Percentiles rank a stretch among this genome's conserved stretches.
phyloP scores from a whole-genome alignment of 768 basidiomycete genomes.

The Termitomyces sp. region DNA sequence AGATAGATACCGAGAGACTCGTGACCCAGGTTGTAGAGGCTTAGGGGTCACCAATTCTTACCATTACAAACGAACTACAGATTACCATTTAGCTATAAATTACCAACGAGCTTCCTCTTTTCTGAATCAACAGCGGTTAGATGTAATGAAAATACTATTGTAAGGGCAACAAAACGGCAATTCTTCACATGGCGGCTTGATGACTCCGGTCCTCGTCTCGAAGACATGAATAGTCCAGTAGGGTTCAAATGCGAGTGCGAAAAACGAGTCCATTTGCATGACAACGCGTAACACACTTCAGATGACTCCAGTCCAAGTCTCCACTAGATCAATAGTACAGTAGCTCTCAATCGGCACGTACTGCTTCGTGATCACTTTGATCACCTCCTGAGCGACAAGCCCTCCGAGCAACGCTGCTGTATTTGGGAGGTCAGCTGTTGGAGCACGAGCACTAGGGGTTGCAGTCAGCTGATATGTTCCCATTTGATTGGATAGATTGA shows the following conservation, averaged over 20 bases:
- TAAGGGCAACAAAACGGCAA: too few species aligned
- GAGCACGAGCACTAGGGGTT: conserved; percentile 62
- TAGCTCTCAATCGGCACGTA: conserved; percentile 88
- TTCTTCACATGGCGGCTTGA: not conserved
- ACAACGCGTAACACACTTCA: conserved; percentile 6
- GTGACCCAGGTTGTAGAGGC: too few species aligned
- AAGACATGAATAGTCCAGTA: not conserved
- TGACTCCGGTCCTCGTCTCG: not conserved
- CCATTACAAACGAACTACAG: too few species aligned
- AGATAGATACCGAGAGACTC: too few species aligned
- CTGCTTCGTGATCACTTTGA: conserved; percentile 95
- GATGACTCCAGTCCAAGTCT: conserved; percentile 66
- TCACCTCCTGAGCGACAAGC: conserved; percentile 90
- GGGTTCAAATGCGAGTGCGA: not conserved
- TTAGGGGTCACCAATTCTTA: too few species aligned
- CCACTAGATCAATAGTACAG: conserved; percentile 79
- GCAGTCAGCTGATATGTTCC: conserved; percentile 8
- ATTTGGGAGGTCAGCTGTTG: conserved; percentile 84
- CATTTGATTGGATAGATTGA: not conserved
- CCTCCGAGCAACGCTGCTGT: conserved; percentile 93
- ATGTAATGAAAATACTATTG: too few species aligned
- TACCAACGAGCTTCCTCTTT: not conserved
- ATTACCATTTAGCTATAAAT: not conserved
- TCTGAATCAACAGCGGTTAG: too few species aligned
- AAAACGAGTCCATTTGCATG: not conserved